phyloP scores from a whole-genome alignment of 2,329 filamentous ascomycete genomes.

The Penicillium sclerotiorum region DNA sequence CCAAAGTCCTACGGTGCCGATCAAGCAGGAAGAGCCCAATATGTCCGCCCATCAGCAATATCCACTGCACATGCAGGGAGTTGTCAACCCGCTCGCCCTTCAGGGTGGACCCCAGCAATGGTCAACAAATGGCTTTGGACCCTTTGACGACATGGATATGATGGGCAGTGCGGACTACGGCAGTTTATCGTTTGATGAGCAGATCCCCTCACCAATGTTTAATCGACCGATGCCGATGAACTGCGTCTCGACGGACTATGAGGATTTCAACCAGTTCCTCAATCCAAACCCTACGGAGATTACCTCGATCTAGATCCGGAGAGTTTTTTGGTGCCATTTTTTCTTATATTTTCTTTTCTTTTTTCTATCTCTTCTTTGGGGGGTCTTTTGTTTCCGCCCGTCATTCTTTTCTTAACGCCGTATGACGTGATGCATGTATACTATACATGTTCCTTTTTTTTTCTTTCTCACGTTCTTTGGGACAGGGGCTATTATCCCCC shows the following conservation, averaged over 20 bases:
- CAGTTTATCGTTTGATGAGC: slow-evolving; percentile 37
- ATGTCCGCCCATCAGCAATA: slow-evolving; percentile 18
- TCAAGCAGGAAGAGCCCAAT: slow-evolving; percentile 29
- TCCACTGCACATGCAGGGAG: slow-evolving; percentile 35
- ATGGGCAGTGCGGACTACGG: slow-evolving; percentile 35
- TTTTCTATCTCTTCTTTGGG: slow-evolving; percentile 10
- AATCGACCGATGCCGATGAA: slow-evolving; percentile 38
- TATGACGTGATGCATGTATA: slow-evolving; percentile 40
- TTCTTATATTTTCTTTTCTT: slow-evolving; percentile 3
- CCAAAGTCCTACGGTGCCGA: slow-evolving; percentile 37
- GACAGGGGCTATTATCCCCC: slow-evolving; percentile 18
- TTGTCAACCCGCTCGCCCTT: slow-evolving; percentile 41
- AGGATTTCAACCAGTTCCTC: slow-evolving; percentile 45
- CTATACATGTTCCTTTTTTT: slow-evolving; percentile 29
- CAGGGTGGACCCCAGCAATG: slow-evolving; percentile 35
- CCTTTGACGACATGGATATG: slow-evolving; percentile 39
- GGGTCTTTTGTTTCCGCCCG: too few species aligned
- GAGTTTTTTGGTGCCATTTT: slow-evolving; percentile 3
- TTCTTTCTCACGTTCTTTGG: slow-evolving; percentile 11
- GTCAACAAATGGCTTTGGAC: slow-evolving; percentile 25
- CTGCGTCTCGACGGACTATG: slow-evolving; percentile 39
- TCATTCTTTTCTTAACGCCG: slow-evolving; percentile 30
- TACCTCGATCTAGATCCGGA: slow-evolving; percentile 33
- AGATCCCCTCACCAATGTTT: slow-evolving; percentile 39
- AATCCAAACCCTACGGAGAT: slow-evolving; percentile 44